Conservation (phyloP, 139 green algal genomes). For the Chlamydomonas sphaeroides region DNA sequence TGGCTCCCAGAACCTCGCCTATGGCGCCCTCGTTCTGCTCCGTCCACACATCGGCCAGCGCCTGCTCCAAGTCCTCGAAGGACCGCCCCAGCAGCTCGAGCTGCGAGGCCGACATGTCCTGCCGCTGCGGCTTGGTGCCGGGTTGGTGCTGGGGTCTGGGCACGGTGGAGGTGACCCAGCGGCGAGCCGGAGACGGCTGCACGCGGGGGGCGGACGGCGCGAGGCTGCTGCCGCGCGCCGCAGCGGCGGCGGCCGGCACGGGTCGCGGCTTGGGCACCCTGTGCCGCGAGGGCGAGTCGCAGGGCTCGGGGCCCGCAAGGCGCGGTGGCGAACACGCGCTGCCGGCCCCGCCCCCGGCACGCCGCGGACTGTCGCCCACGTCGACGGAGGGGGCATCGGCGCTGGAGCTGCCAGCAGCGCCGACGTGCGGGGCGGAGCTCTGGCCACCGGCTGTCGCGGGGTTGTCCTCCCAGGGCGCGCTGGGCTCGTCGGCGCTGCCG, state of each 20-base stretch:
- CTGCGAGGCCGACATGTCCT: background rate
- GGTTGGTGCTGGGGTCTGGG: background rate
- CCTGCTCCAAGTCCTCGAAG: conserved; percentile 27
- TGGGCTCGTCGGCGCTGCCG: background rate
- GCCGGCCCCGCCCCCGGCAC: no score
- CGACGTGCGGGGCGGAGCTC: no score
- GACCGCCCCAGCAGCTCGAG: conserved; percentile 1
- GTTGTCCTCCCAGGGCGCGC: background rate
- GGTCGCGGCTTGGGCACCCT: no score
- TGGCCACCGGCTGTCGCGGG: no score
- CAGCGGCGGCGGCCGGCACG: no score
- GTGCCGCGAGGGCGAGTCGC: no score
- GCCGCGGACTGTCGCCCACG: background rate
- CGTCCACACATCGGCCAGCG: conserved; percentile 37
- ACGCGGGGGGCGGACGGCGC: no score
- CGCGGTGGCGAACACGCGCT: no score
- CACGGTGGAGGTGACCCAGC: no score
- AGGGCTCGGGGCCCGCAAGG: no score
- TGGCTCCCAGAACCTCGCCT: conserved; percentile 14
- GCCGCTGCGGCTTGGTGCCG: no score
- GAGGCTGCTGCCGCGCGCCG: background rate
- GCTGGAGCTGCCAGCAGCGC: background rate
- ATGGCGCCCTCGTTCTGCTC: background rate
- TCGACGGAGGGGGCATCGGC: background rate
- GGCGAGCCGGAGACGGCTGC: background rate